A percentile compares a stretch with the other conserved stretches of the same genome.
phyloP scores from a whole-genome alignment of 345 rosid species.

The Aquilaria sinensis region DNA sequence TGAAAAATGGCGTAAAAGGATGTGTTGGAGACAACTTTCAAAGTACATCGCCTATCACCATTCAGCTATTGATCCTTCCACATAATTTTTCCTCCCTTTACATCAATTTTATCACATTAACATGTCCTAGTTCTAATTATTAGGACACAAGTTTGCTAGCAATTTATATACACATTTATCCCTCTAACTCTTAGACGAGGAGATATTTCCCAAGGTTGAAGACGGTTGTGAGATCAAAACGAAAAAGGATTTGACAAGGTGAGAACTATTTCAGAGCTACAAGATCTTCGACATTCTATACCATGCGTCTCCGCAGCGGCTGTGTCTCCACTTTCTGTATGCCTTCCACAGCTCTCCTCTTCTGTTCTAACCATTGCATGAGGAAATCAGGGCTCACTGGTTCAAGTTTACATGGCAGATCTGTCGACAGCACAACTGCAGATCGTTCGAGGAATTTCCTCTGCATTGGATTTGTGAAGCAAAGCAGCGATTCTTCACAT shows the following conservation, averaged over 20 bases:
- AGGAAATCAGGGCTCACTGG: conserved; percentile 19
- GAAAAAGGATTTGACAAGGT: no score
- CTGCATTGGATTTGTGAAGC: conserved; percentile 59
- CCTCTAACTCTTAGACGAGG: no score
- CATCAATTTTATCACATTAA: conserved; percentile 19
- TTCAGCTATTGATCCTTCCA: conserved; percentile 3
- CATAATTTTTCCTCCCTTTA: conserved; percentile 39
- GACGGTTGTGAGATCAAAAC: no score
- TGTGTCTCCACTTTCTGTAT: conserved; percentile 33
- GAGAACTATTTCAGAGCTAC: no score
- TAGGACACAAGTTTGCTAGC: conserved; percentile 42
- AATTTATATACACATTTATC: conserved; percentile 43
- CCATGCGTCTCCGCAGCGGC: conserved; percentile 10
- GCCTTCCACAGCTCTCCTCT: conserved; percentile 33
- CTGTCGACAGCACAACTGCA: conserved; percentile 24
- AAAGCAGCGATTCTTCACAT: conserved; percentile 58
- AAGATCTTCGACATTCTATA: conserved; percentile 1
- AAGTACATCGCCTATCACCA: no score
- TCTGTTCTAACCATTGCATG: conserved; percentile 32
- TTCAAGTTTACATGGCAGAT: conserved; percentile 43
- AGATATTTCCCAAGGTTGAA: no score
- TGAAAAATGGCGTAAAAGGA: no score
- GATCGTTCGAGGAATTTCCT: conserved; percentile 45
- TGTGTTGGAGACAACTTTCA: no score
- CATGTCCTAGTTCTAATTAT: no score